Percentiles rank a stretch among this genome's conserved stretches.
phyloP scores from a whole-genome alignment of 2,329 filamentous ascomycete genomes.

The Lasiodiplodia sp. region DNA sequence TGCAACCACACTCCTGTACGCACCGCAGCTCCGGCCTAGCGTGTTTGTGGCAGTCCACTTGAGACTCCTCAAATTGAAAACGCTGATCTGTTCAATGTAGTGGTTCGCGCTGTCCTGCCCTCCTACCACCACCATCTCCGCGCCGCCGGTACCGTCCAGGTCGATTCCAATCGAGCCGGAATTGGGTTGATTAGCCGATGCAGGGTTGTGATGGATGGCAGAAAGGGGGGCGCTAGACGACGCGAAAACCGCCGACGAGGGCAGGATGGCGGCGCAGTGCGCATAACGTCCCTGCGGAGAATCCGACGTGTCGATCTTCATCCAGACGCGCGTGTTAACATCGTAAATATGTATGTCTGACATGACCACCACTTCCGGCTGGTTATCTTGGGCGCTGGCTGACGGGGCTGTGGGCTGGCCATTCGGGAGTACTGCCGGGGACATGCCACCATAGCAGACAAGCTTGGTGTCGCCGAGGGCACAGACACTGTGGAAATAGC shows the following conservation, averaged over 20 bases:
- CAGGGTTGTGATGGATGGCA: conserved; percentile 87
- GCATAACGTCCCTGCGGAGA: conserved; percentile 93
- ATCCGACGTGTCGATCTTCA: conserved; percentile 79
- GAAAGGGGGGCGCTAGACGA: conserved; percentile 84
- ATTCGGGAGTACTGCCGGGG: conserved; percentile 66
- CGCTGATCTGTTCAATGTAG: conserved; percentile 98
- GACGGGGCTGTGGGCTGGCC: conserved; percentile 44
- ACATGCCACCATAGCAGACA: conserved; percentile 99
- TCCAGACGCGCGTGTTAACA: conserved; percentile 82
- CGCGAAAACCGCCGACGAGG: conserved; percentile 85
- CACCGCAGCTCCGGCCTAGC: conserved; percentile 90
- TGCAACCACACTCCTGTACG: conserved; percentile 93
- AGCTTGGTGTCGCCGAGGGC: conserved; percentile 92
- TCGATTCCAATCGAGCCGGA: conserved; percentile 87
- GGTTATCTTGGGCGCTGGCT: conserved; percentile 64
- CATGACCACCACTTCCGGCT: conserved; percentile 93
- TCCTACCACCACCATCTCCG: conserved; percentile 96
- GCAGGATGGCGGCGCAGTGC: conserved; percentile 91
- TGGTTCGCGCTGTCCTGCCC: conserved; percentile 98
- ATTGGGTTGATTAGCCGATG: conserved; percentile 76
- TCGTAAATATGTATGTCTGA: conserved; percentile 98
- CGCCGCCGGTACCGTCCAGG: conserved; percentile 88
- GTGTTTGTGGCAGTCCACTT: conserved; percentile 93
- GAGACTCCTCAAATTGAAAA: conserved; percentile 93
- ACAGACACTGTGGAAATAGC: conserved; percentile 98